phyloP scores from a whole-genome alignment of 1,284 basidiomycete genomes.

The Ustilago curta region DNA sequence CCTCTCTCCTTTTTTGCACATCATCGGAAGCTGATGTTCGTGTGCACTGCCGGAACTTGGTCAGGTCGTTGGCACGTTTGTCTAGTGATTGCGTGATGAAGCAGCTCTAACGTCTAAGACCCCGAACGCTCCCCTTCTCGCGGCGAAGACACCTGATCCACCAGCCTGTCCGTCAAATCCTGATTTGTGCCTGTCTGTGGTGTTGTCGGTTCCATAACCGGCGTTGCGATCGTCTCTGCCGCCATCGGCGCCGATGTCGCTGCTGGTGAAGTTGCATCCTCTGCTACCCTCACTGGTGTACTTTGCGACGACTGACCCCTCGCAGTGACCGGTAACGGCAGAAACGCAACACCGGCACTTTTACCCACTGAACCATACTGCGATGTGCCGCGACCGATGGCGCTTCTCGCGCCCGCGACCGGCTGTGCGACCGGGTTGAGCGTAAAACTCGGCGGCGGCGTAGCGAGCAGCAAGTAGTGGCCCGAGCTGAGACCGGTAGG shows the following conservation, averaged over 20 bases:
- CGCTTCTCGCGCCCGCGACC: conserved; percentile 2
- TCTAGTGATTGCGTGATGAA: not conserved
- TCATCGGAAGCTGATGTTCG: not conserved
- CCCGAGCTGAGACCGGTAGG: conserved; percentile 43
- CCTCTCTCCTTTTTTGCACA: not conserved
- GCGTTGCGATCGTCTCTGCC: conserved; percentile 29
- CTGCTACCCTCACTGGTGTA: too few species aligned
- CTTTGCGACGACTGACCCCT: not conserved
- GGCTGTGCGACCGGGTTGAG: conserved; percentile 13
- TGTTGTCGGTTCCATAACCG: conserved; percentile 15
- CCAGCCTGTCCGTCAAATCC: conserved; percentile 12
- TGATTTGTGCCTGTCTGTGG: not conserved
- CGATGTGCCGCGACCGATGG: not conserved
- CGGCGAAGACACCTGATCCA: conserved; percentile 9
- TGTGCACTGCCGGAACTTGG: not conserved
- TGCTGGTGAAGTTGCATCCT: not conserved
- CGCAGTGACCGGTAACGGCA: conserved; percentile 24
- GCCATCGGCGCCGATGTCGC: conserved; percentile 19
- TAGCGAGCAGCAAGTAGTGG: conserved; percentile 43
- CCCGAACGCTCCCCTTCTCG: not conserved
- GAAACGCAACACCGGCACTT: conserved; percentile 5
- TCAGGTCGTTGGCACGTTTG: not conserved
- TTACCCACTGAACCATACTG: conserved; percentile 21
- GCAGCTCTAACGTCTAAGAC: not conserved
- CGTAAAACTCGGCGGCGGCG: conserved; percentile 31